Percentiles rank a stretch among this genome's conserved stretches.
Evolutionary conservation across 2,329 filamentous ascomycete genomes (phyloP).

Genomic region (Epichloe bromicola): DNA sequence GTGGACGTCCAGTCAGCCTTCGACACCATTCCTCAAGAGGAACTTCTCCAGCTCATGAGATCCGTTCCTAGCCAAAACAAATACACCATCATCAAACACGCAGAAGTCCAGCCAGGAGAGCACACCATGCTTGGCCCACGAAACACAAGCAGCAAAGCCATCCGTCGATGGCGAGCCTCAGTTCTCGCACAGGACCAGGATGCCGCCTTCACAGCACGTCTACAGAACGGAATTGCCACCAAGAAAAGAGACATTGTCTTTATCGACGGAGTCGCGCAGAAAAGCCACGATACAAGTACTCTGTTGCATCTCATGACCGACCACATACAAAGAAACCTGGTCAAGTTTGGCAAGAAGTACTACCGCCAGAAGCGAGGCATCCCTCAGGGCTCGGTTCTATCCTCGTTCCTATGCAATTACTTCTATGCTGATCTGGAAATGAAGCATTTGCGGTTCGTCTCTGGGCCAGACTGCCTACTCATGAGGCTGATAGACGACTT

Average conservation of each 20-base stretch:
- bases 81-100: slow-evolving; percentile 65
- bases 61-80: slow-evolving; percentile 40
- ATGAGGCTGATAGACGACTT: slow-evolving; percentile 88
- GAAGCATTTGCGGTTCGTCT: slow-evolving; percentile 54
- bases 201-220: slow-evolving; percentile 29
- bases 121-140: slow-evolving; percentile 10
- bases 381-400: slow-evolving; percentile 83
- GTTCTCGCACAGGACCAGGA: slow-evolving; percentile 32
- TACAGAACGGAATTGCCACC: slow-evolving; percentile 26
- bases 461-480: slow-evolving; percentile 45
- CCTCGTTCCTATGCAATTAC: slow-evolving; percentile 80
- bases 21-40: slow-evolving; percentile 81
- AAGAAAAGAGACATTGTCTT: slow-evolving; percentile 60
- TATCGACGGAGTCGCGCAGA: slow-evolving; percentile 53
- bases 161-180: slow-evolving; percentile 38
- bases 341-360: slow-evolving; percentile 78
- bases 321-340: slow-evolving; percentile 73
- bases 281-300: slow-evolving; percentile 39
- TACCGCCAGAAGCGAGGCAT: slow-evolving; percentile 84
- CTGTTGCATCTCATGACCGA: slow-evolving; percentile 60
- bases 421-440: slow-evolving; percentile 85
- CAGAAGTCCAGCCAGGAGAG: slow-evolving; percentile 48
- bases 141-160: slow-evolving; percentile 21
- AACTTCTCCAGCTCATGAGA: slow-evolving; percentile 53
- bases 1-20: slow-evolving; percentile 87